Percentiles rank a stretch among this genome's conserved stretches.
These are phyloP conservation scores for Colletotrichum lupini DNA, from an alignment of 2,329 filamentous ascomycete genomes.

Conservation along the genomic window DNA sequence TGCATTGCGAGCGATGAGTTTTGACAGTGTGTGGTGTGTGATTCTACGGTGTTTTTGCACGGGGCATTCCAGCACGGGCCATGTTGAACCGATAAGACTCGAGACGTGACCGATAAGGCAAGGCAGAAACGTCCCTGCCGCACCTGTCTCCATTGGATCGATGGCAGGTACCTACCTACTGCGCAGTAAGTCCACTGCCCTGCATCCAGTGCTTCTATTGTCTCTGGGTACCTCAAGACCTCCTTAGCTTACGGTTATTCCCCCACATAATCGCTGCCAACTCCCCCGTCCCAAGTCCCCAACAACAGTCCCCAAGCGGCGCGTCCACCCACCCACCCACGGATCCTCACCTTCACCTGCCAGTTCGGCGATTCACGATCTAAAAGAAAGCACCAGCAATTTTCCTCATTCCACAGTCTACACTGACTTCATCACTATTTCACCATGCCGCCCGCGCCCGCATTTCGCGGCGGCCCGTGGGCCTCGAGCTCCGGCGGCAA, in stretches of 20 bases:
- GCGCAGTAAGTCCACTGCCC: too few relatives aligned
- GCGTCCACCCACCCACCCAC: too few relatives aligned
- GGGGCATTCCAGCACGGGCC: background rate
- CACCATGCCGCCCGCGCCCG: slow-evolving; percentile 42
- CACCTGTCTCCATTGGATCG: background rate
- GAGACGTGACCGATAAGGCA: background rate
- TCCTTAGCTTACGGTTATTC: too few relatives aligned
- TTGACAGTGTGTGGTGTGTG: background rate
- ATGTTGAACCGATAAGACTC: background rate
- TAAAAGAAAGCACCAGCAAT: background rate
- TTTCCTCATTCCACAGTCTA: background rate
- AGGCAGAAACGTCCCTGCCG: too few relatives aligned
- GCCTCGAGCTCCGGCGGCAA: slow-evolving; percentile 19
- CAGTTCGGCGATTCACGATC: too few relatives aligned
- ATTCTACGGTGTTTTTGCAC: background rate
- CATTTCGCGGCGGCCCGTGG: slow-evolving; percentile 45
- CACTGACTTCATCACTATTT: background rate
- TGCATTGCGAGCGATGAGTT: background rate
- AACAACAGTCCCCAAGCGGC: too few relatives aligned
- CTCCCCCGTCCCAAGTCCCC: too few relatives aligned
- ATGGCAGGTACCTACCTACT: too few relatives aligned
- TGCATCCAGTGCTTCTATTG: too few relatives aligned
- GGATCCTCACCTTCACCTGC: too few relatives aligned
- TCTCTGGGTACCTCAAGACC: too few relatives aligned
- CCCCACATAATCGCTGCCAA: too few relatives aligned